Evolutionary conservation across 2,329 filamentous ascomycete species (phyloP), one percentile per base, ranked within the genome.

Genomic region (Penicillium thymicola): DNA sequence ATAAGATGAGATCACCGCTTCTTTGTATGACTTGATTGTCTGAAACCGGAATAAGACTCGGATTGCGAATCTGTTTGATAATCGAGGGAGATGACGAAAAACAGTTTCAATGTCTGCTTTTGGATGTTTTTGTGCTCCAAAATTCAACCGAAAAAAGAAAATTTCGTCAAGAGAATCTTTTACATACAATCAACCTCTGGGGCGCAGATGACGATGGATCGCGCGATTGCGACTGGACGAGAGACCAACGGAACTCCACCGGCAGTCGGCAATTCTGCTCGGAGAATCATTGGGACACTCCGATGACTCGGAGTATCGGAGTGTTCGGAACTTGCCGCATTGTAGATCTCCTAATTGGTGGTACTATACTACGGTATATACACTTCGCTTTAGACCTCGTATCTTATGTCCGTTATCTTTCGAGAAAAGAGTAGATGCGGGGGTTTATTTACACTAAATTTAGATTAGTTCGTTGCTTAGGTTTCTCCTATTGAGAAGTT

Each of bases 121-220:
- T 27, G 45, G 45, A 43, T 30, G 52, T 37, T 50, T 51, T 55
- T 11, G 28, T 53, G 43, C 32, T 34, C 18, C n/a, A 51, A 51
- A 55, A 57, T 51, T 57, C 46, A 45, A 45, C 40, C 30, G 38
- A 52, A 36, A 57, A 54, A 57, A 41, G 54, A 43, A 55, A 59
- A 44, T 61, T 43, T 43, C 10, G 37, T 51, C 46, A 43, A 48
- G 38, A 7, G 44, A 51, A 52, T 67, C 59, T 66, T 64, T 70
- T 70, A 70, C 67, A 64, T 69, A 64, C 62, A 46, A 54, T 51
- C 52, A 55, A 51, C 57, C 50, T 37, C 46, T 62, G 42, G 54
- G 59, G 46, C 57, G 59, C 56, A 59, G 58, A 62, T 53, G 59
- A 51, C 51, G 60, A 65, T 61, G 42, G 55, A 58, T 63, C 59